Base-by-base conservation (phyloP, 768 basidiomycete species). In the Candolleomyces aberdarensis region DNA sequence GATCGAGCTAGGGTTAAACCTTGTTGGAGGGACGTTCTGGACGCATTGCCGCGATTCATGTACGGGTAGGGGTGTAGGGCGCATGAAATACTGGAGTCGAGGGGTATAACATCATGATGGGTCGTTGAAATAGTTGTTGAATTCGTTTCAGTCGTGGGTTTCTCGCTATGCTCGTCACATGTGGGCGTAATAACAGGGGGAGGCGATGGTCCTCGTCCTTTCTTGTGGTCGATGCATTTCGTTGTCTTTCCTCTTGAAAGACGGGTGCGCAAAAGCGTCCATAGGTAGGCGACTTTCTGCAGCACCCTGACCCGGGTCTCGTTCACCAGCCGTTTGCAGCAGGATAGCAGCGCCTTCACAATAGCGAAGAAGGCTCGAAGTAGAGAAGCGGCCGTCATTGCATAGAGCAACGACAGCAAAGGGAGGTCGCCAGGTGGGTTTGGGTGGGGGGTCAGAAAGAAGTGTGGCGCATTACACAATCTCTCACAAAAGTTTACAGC, bases 21-120 rank as follows among this genome's bases (percentile, higher is more conserved):
- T 5, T n/a, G 15, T 26, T 29, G 29, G 9, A 58, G 31, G 15
- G 57, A 58, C 19, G 57, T 32, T 31, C 47, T 46, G 15, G 57
- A 49, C 11, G 49, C 15, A 5, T 49, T 40, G 36, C 36, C 3
- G 48, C 53, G 63, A 32, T 60, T 44, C 19, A 29, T 52, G 22
- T 47, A 57, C 8, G 59, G 60, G 43, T 56, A 48, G 17, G 63
- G 63, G 39, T 60, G 56, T 36, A 63, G 39, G 17, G 63, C 60
- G 50, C 48, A 63, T 11, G 63, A 51, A 41, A 63, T 43, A 4
- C 32, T 54, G 32, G 57, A 58, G 32, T 58, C 57, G 14, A 58
- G 32, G 29, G 57, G 47, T 49, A 58, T 51, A 39, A n/a, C n/a
- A 13, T n/a, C 44, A 14, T 46, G 4, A 14, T 17, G 15, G 44